Percentiles rank a stretch among this genome's conserved stretches.
Evolutionary conservation across 1,139 yeast genomes (phyloP).

Genomic region (Candida sp.): DNA sequence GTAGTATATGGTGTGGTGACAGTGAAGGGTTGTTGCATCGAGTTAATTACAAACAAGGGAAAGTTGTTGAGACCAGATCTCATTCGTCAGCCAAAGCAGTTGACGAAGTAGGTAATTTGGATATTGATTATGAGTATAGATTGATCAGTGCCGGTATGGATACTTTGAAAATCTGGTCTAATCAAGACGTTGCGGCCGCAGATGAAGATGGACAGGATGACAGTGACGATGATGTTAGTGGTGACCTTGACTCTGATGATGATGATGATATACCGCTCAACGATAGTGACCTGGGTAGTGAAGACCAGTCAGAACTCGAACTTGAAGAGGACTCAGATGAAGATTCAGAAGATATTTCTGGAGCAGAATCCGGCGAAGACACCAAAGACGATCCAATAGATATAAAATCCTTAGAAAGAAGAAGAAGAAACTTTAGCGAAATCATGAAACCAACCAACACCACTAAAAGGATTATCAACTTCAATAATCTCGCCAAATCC

Average conservation of each 20-base stretch:
- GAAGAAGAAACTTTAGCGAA: conserved; percentile 8
- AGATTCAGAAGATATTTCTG: conserved; percentile 8
- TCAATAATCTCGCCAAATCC: conserved; percentile 14
- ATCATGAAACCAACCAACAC: conserved; percentile 8
- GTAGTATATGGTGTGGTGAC: conserved; percentile 78
- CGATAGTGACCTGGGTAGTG: conserved; percentile 1
- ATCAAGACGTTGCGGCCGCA: conserved; percentile 18
- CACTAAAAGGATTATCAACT: conserved; percentile 15
- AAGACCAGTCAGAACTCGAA: neutral
- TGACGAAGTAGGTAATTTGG: conserved; percentile 71
- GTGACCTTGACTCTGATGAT: neutral
- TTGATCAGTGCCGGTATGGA: conserved; percentile 85
- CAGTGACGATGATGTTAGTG: conserved; percentile 2
- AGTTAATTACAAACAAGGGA: conserved; percentile 63
- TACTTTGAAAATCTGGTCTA: conserved; percentile 68
- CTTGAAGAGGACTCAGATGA: neutral
- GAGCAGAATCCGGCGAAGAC: conserved; percentile 14
- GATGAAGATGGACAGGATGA: conserved; percentile 8
- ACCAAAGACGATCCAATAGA: conserved; percentile 13
- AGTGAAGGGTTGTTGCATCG: conserved; percentile 77
- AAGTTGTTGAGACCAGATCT: conserved; percentile 59
- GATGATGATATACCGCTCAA: neutral
- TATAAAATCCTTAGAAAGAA: conserved; percentile 4
- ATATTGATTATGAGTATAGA: conserved; percentile 76
- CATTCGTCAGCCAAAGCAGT: conserved; percentile 52